These are phyloP conservation scores for Pyrus bretschneideri DNA, from an alignment of 306 rosid genomes.

Conservation along the genomic window DNA sequence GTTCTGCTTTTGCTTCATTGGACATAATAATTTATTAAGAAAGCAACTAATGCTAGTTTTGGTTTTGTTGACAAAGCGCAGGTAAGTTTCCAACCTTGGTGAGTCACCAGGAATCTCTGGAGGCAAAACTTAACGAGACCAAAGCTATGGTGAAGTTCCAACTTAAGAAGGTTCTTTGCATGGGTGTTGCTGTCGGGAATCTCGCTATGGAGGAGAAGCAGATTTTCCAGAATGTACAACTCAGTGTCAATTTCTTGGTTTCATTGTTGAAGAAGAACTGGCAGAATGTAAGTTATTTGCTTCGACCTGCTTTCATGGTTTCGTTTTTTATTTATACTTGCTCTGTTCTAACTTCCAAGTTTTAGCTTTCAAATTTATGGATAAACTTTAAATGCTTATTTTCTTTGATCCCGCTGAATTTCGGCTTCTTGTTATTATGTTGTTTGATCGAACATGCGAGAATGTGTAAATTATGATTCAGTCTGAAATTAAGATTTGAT, in stretches of 20 bases:
- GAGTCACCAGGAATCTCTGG: constrained; percentile 65
- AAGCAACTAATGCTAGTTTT: neutral
- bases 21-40: neutral
- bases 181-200: constrained; percentile 82
- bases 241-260: constrained; percentile 69
- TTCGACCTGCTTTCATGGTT: neutral
- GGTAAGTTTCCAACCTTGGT: constrained; percentile 74
- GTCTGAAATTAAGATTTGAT: neutral
- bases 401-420: neutral
- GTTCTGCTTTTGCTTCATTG: neutral
- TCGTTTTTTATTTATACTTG: neutral
- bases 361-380: neutral
- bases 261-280: constrained; percentile 73
- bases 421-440: neutral
- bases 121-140: constrained; percentile 60
- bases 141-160: constrained; percentile 75
- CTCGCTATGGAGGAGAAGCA: constrained; percentile 73
- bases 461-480: neutral
- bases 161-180: constrained; percentile 72
- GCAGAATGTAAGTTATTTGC: constrained; percentile 55
- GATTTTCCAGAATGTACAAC: constrained; percentile 65
- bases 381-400: neutral
- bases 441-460: neutral
- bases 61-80: constrained; percentile 11
- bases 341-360: neutral